Conservation (phyloP, 2,329 filamentous ascomycete genomes). For the Mycosphaerella sp. region DNA sequence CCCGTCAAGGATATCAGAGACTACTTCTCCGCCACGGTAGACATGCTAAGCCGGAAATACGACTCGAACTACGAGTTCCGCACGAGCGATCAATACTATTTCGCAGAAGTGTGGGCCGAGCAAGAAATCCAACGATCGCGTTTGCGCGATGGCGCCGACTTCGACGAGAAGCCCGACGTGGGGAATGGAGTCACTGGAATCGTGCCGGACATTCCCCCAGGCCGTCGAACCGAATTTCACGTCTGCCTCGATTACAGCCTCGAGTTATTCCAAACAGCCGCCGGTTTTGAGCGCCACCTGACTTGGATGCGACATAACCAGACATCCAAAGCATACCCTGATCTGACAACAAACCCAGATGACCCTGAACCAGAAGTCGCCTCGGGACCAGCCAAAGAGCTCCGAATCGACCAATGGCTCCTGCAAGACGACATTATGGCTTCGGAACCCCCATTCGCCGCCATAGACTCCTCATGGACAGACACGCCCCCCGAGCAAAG, state of each 20-base stretch:
- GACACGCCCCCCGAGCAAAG: conserved; percentile 7
- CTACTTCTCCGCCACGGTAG: conserved; percentile 34
- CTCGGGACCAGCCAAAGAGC: neutral
- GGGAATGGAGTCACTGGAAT: conserved; percentile 4
- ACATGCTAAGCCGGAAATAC: conserved; percentile 16
- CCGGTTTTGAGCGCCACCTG: conserved; percentile 19
- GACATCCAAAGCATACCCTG: conserved; percentile 6
- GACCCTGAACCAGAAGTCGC: conserved; percentile 2
- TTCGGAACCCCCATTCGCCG: conserved; percentile 14
- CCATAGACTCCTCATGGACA: neutral
- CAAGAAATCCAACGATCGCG: conserved; percentile 43
- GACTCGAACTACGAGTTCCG: conserved; percentile 19
- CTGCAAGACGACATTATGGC: conserved; percentile 13
- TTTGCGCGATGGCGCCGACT: conserved; percentile 9
- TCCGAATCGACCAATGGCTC: conserved; percentile 16
- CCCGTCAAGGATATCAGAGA: conserved; percentile 26
- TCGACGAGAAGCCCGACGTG: conserved; percentile 4
- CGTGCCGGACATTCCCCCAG: conserved; percentile 15
- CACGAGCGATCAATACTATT: conserved; percentile 40
- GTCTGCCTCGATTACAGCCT: conserved; percentile 24
- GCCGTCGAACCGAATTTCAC: conserved; percentile 20
- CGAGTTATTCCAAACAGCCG: conserved; percentile 22
- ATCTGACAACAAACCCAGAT: neutral
- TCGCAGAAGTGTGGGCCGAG: conserved; percentile 48
- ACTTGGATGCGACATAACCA: conserved; percentile 25